A percentile compares a stretch with the other conserved stretches of the same genome.
phyloP scores from a whole-genome alignment of 1,139 yeast genomes.

The Hyphopichia buzzinii region DNA sequence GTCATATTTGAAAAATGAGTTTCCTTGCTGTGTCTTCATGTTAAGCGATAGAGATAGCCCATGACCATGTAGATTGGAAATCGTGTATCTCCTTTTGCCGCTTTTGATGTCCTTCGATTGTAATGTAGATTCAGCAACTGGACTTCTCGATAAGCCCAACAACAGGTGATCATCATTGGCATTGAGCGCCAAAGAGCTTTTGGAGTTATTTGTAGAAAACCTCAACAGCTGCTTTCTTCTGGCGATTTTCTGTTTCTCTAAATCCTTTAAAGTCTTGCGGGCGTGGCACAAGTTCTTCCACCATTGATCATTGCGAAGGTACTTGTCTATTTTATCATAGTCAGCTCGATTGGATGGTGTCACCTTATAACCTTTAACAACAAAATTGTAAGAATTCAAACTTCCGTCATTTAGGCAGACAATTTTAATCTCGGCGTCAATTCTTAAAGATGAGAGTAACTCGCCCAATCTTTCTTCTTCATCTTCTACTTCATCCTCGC shows the following conservation, averaged over 20 bases:
- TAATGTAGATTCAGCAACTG: constrained; percentile 1
- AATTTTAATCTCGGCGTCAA: constrained; percentile 74
- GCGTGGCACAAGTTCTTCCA: constrained; percentile 67
- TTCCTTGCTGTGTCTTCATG: constrained; percentile 56
- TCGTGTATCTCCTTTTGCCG: constrained; percentile 41
- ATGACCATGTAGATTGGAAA: constrained; percentile 62
- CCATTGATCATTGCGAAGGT: constrained; percentile 47
- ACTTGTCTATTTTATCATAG: constrained; percentile 32
- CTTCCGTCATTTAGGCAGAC: constrained; percentile 62
- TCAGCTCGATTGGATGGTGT: constrained; percentile 23
- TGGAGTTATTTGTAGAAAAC: background rate
- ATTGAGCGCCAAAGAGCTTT: background rate
- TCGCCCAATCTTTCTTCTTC: constrained; percentile 62
- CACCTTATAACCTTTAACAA: constrained; percentile 61
- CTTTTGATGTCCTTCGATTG: constrained; percentile 13
- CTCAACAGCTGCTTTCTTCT: constrained; percentile 7
- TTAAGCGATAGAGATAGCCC: constrained; percentile 68
- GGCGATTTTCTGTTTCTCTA: constrained; percentile 26
- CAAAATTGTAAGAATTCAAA: constrained; percentile 67
- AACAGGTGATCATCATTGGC: background rate
- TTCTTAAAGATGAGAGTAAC: constrained; percentile 72
- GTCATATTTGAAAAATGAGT: constrained; percentile 22
- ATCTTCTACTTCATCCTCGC: constrained; percentile 62
- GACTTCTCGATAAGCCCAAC: constrained; percentile 2
- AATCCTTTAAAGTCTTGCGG: constrained; percentile 41